These are phyloP conservation scores for Mortierella sp. DNA, from an alignment of 371 early-diverging fungal genomes.

Conservation along the genomic window DNA sequence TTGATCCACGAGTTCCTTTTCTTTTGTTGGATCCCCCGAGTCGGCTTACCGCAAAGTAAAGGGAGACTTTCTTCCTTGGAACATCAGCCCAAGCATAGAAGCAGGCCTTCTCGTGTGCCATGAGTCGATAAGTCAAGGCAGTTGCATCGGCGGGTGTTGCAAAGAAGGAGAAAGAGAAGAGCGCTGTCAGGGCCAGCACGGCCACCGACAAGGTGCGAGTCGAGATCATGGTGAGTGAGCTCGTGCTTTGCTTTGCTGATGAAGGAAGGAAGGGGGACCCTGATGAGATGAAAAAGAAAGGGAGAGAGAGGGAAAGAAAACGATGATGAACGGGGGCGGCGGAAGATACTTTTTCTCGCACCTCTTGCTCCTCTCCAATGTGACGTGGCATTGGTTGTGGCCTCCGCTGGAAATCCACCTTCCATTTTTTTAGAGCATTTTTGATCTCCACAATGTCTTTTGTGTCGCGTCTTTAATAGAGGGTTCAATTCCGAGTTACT, in stretches of 20 bases:
- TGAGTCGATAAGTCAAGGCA: conserved; percentile 87
- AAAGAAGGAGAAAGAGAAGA: conserved; percentile 26
- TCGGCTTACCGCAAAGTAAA: conserved; percentile 93
- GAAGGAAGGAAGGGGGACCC: not conserved
- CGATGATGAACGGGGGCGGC: no score
- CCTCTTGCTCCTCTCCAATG: no score
- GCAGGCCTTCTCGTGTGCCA: conserved; percentile 88
- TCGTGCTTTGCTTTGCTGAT: not conserved
- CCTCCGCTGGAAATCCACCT: no score
- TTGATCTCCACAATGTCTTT: no score
- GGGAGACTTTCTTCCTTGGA: conserved; percentile 86
- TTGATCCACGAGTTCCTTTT: not conserved
- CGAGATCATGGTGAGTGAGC: conserved; percentile 9
- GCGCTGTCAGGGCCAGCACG: conserved; percentile 80
- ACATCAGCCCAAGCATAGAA: conserved; percentile 78
- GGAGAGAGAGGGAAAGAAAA: no score
- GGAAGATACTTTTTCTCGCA: no score
- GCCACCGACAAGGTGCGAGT: conserved; percentile 2
- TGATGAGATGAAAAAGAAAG: no score
- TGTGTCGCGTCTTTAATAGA: no score
- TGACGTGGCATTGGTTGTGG: no score
- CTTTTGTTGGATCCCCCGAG: not conserved
- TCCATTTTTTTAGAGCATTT: no score
- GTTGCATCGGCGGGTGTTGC: conserved; percentile 57
- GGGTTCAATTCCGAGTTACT: no score